Evolutionary conservation across 2,329 filamentous ascomycete genomes (phyloP), one percentile per base, ranked within the genome.

Genomic region (Xenoacremonium recifei): DNA sequence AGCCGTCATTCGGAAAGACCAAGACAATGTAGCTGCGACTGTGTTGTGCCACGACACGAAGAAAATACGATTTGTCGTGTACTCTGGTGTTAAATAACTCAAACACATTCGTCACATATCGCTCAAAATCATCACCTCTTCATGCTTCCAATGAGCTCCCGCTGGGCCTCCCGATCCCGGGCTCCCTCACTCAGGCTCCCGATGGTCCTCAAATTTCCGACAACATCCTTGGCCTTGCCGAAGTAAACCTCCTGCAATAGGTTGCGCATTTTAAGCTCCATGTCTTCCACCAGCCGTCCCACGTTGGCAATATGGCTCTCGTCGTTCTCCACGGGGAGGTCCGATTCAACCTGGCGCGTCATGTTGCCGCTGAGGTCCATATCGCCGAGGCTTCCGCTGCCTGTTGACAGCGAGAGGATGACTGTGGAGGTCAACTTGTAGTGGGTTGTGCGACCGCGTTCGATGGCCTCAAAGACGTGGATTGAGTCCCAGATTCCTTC

Each of bases 181-280:
- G 87, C 89, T 29, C 85, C 83, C 68, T 96, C 89, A 51, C 88
- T 95, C 65, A 97, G 70, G 49, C 86, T 84, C 38, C 83, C 82
- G 51, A 95, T 79, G 68, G 91, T 97, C 65, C 93, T 80, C 68
- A 99, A 70, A 66, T 99, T 92, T 41, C 92, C 93, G 4, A 99
- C 92, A 3, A 99, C 90, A 68, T 99, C 93, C 79, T 95, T 96
- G 41, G 93, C 92, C 76, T 99, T 99, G 63, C 93, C 93, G 70
- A 99, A 99, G 72, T 99, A 99, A 37, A 99, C 93, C 70, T 99
- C 93, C 75, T 99, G 92, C 65, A 99, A 73, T 67, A 97, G 68
- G 68, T 99, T 99, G 53, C 93, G 82, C 93, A 99, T 97, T 78
- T 96, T 96, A 65, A 96, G 82, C 73, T 99, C 93, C 93, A 99